A percentile compares a stretch with the other conserved stretches of the same genome.
Evolutionary conservation across 2,329 filamentous ascomycete species (phyloP).

Genomic region (Volutella citrinella): DNA sequence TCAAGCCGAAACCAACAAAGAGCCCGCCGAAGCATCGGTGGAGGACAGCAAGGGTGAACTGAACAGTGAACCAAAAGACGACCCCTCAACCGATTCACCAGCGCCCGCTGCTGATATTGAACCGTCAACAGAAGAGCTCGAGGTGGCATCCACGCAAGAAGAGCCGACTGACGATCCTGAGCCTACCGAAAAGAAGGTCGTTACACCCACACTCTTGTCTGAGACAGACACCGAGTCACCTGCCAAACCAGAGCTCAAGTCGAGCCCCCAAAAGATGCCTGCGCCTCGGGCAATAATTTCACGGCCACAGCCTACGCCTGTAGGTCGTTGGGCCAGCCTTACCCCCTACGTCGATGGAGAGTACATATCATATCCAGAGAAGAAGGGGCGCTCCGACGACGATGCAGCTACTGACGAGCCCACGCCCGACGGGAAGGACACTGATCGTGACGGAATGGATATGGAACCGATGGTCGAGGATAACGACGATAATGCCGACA

Average conservation of each 20-base stretch:
- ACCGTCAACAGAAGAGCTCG: conserved; percentile 12
- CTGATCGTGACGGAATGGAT: conserved; percentile 25
- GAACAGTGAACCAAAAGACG: too few species aligned
- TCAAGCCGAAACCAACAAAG: too few species aligned
- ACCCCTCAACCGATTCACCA: conserved; percentile 3
- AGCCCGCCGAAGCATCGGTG: too few species aligned
- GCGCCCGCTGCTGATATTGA: conserved; percentile 3
- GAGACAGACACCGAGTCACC: conserved; percentile 17
- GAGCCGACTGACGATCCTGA: conserved; percentile 12
- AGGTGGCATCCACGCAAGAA: conserved; percentile 11
- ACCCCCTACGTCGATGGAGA: conserved; percentile 41
- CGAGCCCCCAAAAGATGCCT: conserved; percentile 17
- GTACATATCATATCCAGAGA: conserved; percentile 38
- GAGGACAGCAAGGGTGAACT: too few species aligned
- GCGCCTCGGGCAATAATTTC: conserved; percentile 10
- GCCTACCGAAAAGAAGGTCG: conserved; percentile 14
- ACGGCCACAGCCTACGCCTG: conserved; percentile 28
- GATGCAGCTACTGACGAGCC: conserved; percentile 29
- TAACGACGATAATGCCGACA: conserved; percentile 29
- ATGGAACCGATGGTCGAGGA: conserved; percentile 32
- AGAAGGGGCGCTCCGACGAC: conserved; percentile 29
- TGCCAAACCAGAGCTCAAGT: conserved; percentile 17
- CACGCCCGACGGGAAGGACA: conserved; percentile 30
- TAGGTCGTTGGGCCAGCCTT: conserved; percentile 36
- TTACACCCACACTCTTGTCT: conserved; percentile 9